A percentile compares a stretch with the other conserved stretches of the same genome.
Conservation (phyloP, 2,329 filamentous ascomycete genomes). For the Myriangium duriaei region DNA sequence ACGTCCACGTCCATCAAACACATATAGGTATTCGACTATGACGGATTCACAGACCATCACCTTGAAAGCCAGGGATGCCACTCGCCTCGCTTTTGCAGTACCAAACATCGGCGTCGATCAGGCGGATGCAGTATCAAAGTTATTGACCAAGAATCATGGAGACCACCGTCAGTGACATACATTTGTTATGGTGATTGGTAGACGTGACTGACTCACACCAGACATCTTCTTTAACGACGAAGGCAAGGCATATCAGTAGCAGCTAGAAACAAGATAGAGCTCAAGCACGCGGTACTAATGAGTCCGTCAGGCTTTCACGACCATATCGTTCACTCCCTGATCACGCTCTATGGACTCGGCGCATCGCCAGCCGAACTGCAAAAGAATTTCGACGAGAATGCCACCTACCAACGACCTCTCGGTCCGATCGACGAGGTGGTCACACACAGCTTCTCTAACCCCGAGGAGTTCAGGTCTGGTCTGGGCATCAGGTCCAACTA, state of each 20-base stretch:
- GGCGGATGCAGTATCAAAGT: background rate
- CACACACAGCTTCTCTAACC: constrained; percentile 45
- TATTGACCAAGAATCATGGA: constrained; percentile 35
- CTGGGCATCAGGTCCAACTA: constrained; percentile 57
- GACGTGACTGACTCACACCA: constrained; percentile 1
- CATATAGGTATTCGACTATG: too few species aligned
- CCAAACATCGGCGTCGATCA: background rate
- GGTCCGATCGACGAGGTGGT: constrained; percentile 34
- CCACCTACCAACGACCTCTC: constrained; percentile 49
- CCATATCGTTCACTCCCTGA: constrained; percentile 67
- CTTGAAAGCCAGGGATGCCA: background rate
- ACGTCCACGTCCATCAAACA: too few species aligned
- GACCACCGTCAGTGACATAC: constrained; percentile 37
- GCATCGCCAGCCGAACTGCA: constrained; percentile 49
- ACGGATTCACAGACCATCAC: background rate
- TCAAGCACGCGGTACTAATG: too few species aligned
- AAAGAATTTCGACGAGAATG: constrained; percentile 52
- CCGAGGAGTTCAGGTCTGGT: constrained; percentile 42
- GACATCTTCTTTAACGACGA: constrained; percentile 65
- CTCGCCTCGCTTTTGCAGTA: background rate
- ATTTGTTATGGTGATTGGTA: background rate
- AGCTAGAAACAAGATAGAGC: too few species aligned
- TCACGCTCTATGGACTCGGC: constrained; percentile 65
- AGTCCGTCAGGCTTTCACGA: constrained; percentile 80
- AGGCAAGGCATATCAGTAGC: too few species aligned